These are phyloP conservation scores for Pyrenochaeta sp. DNA, from an alignment of 2,329 filamentous ascomycete genomes.

Conservation along the genomic window DNA sequence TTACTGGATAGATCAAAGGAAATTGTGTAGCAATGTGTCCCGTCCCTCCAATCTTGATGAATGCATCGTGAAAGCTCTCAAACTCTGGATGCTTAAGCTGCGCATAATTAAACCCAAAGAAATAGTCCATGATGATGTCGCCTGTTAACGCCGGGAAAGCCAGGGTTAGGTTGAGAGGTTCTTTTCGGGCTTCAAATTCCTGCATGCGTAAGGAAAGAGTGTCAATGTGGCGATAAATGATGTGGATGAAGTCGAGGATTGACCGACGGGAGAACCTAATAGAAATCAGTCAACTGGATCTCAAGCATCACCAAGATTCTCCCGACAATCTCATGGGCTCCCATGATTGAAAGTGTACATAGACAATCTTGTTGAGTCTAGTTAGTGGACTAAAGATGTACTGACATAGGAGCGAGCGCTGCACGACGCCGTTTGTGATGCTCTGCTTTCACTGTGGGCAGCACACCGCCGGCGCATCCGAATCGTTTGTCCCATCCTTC, in stretches of 20 bases:
- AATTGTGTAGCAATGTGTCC: slow-evolving; percentile 46
- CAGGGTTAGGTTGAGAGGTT: slow-evolving; percentile 40
- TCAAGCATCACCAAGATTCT: not conserved
- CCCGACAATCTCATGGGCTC: not conserved
- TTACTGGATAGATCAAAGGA: slow-evolving; percentile 40
- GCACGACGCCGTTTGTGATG: slow-evolving; percentile 44
- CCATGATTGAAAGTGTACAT: not conserved
- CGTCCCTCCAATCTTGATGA: slow-evolving; percentile 40
- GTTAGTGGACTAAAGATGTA: not conserved
- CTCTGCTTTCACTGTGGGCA: slow-evolving; percentile 38
- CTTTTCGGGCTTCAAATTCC: slow-evolving; percentile 40
- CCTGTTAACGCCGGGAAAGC: slow-evolving; percentile 54
- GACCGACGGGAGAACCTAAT: slow-evolving; percentile 48
- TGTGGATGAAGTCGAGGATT: slow-evolving; percentile 46
- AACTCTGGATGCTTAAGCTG: slow-evolving; percentile 46
- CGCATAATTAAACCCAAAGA: slow-evolving; percentile 47
- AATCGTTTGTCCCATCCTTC: slow-evolving; percentile 47
- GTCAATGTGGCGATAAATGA: slow-evolving; percentile 46
- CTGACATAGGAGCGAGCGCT: slow-evolving; percentile 44
- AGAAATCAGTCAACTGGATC: slow-evolving; percentile 8
- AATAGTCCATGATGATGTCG: slow-evolving; percentile 58
- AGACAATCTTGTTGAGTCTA: not conserved
- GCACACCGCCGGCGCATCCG: slow-evolving; percentile 36
- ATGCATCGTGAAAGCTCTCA: slow-evolving; percentile 46
- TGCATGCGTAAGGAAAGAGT: slow-evolving; percentile 40